These are phyloP conservation scores for Monosporascus sp. DNA, from an alignment of 2,329 filamentous ascomycete genomes.

Conservation along the genomic window DNA sequence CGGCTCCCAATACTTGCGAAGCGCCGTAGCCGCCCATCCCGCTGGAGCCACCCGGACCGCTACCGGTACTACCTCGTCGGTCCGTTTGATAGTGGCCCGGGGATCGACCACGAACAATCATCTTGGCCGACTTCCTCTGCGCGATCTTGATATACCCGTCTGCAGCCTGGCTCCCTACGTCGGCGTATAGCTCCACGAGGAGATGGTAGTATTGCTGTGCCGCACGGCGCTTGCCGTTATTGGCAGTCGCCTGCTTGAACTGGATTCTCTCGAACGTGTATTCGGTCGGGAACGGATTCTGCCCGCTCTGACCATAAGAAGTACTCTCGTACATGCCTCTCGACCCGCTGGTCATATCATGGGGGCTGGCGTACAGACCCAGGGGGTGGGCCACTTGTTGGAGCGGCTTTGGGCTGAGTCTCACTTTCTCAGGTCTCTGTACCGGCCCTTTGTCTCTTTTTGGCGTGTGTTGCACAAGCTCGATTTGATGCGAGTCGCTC, in stretches of 20 bases:
- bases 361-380: conserved; percentile 38
- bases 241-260: conserved; percentile 90
- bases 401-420: conserved; percentile 62
- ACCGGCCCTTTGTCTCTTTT: conserved; percentile 87
- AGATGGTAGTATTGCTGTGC: conserved; percentile 91
- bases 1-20: conserved; percentile 34
- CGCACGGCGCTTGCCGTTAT: conserved; percentile 85
- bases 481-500: conserved; percentile 68
- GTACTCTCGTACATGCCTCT: conserved; percentile 35
- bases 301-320: conserved; percentile 30
- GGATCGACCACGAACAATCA: conserved; percentile 82
- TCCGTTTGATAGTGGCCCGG: conserved; percentile 76
- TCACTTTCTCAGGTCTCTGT: conserved; percentile 64
- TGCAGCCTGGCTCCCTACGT: conserved; percentile 47
- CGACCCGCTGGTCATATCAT: conserved; percentile 27
- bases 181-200: conserved; percentile 77
- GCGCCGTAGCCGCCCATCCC: conserved; percentile 47
- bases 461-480: conserved; percentile 84
- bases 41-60: conserved; percentile 61
- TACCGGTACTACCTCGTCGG: conserved; percentile 62
- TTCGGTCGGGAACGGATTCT: conserved; percentile 41
- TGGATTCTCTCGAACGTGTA: conserved; percentile 82
- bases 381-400: conserved; percentile 42
- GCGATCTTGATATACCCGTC: conserved; percentile 67
- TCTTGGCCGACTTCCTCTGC: conserved; percentile 67